Conservation (phyloP, 805 yeast species). For the Candida ascalaphidarum region DNA sequence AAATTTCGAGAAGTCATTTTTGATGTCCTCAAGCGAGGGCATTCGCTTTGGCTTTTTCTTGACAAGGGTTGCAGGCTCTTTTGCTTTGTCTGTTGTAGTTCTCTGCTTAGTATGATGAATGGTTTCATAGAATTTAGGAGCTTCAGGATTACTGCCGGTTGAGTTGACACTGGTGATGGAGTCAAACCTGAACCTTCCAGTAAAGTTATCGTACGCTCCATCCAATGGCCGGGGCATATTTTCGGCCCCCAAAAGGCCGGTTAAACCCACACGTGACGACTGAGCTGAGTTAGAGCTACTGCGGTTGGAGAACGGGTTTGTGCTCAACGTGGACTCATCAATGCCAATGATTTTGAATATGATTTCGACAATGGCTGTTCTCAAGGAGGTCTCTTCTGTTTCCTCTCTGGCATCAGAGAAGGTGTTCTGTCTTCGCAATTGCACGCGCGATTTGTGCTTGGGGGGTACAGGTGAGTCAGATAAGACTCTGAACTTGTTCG, state of each 20-base stretch:
- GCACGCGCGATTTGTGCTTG: too few species aligned
- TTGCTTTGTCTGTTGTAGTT: not conserved
- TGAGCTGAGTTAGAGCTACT: conserved; percentile 12
- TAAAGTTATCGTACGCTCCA: conserved; percentile 1
- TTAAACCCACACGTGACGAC: conserved; percentile 23
- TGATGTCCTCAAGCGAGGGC: conserved; percentile 24
- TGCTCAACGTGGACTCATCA: conserved; percentile 15
- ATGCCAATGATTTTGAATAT: conserved; percentile 65
- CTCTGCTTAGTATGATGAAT: conserved; percentile 11
- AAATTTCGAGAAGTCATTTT: conserved; percentile 48
- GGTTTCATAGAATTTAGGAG: conserved; percentile 22
- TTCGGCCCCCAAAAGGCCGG: conserved; percentile 10
- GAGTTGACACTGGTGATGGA: conserved; percentile 3
- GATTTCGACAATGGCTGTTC: conserved; percentile 62
- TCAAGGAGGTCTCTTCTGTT: conserved; percentile 57
- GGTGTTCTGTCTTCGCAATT: conserved; percentile 21
- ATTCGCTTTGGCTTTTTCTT: not conserved
- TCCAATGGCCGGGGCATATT: not conserved
- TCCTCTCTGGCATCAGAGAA: conserved; percentile 56
- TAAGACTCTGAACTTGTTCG: too few species aligned
- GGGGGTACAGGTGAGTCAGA: too few species aligned
- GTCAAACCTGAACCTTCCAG: conserved; percentile 4
- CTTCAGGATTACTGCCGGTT: conserved; percentile 2
- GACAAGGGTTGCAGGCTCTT: not conserved
- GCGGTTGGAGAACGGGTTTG: conserved; percentile 1